phyloP scores from a whole-genome alignment of 179 eudicot species.

The Beta macrorhiza region DNA sequence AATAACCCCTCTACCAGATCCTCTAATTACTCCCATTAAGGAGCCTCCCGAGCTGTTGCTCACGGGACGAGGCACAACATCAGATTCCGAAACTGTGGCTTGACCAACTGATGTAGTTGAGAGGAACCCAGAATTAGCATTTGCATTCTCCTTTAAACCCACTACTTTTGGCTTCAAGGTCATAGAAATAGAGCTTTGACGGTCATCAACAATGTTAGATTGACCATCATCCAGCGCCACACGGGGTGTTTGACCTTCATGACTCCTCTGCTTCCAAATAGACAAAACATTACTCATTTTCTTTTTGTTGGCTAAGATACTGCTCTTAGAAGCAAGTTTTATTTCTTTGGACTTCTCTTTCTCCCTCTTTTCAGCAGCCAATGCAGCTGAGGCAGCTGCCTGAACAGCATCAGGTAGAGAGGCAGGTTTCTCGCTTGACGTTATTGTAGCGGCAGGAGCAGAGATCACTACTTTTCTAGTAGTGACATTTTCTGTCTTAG shows the following conservation, averaged over 20 bases:
- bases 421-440: slow-evolving; percentile 67
- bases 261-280: slow-evolving; percentile 96
- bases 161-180: slow-evolving; percentile 43
- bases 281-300: slow-evolving; percentile 92
- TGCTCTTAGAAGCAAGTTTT: slow-evolving; percentile 91
- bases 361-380: slow-evolving; percentile 97
- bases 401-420: slow-evolving; percentile 92
- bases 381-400: slow-evolving; percentile 96
- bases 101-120: slow-evolving; percentile 31
- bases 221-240: slow-evolving; percentile 71
- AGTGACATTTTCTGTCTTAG: slow-evolving; percentile 57
- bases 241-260: slow-evolving; percentile 95
- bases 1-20: slow-evolving; percentile 73
- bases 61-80: slow-evolving; percentile 56
- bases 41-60: slow-evolving; percentile 61
- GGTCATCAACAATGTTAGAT: slow-evolving; percentile 53
- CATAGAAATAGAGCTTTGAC: slow-evolving; percentile 36
- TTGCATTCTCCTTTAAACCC: slow-evolving; percentile 46
- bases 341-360: slow-evolving; percentile 90
- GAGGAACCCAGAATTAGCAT: slow-evolving; percentile 35
- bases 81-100: slow-evolving; percentile 42
- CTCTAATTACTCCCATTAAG: slow-evolving; percentile 85
- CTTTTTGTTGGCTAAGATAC: slow-evolving; percentile 85
- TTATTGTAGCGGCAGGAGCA: slow-evolving; percentile 90
- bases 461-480: slow-evolving; percentile 76